phyloP scores from a whole-genome alignment of 2,329 filamentous ascomycete genomes.

The Aspergillus chevalieri region DNA sequence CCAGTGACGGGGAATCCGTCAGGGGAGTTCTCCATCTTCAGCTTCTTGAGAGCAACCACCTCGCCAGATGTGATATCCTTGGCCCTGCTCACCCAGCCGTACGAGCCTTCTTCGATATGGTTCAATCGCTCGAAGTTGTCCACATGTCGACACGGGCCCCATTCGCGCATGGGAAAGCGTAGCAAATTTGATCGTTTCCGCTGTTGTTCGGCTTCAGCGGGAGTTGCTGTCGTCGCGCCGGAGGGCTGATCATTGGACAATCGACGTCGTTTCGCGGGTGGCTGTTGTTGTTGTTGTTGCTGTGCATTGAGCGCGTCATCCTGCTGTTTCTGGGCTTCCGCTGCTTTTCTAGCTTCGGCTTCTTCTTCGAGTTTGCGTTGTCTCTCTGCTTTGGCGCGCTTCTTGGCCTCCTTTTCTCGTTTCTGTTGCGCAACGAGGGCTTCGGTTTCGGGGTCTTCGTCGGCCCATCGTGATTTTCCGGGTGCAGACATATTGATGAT shows the following conservation, averaged over 20 bases:
- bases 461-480: conserved; percentile 75
- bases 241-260: conserved; percentile 47
- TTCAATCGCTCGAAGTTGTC: conserved; percentile 90
- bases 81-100: conserved; percentile 87
- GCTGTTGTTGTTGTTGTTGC: conserved; percentile 20
- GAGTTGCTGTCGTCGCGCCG: conserved; percentile 10
- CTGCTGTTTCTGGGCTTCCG: conserved; percentile 16
- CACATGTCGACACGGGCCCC: conserved; percentile 68
- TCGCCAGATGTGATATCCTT: conserved; percentile 66
- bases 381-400: conserved; percentile 74
- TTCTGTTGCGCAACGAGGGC: conserved; percentile 63
- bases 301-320: conserved; percentile 20
- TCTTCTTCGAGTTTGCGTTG: conserved; percentile 61
- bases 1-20: conserved; percentile 92
- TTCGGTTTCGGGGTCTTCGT: conserved; percentile 73
- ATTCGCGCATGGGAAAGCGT: conserved; percentile 62
- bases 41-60: conserved; percentile 84
- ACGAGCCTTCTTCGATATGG: conserved; percentile 94
- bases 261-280: conserved; percentile 56
- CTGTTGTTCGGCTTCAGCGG: conserved; percentile 21
- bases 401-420: conserved; percentile 83
- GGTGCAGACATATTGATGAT: conserved; percentile 51
- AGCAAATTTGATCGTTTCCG: conserved; percentile 54
- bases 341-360: conserved; percentile 34
- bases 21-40: conserved; percentile 74